Evolutionary conservation across 2,329 filamentous ascomycete species (phyloP), one percentile per base, ranked within the genome.

Genomic region (Macrophomina tecta): DNA sequence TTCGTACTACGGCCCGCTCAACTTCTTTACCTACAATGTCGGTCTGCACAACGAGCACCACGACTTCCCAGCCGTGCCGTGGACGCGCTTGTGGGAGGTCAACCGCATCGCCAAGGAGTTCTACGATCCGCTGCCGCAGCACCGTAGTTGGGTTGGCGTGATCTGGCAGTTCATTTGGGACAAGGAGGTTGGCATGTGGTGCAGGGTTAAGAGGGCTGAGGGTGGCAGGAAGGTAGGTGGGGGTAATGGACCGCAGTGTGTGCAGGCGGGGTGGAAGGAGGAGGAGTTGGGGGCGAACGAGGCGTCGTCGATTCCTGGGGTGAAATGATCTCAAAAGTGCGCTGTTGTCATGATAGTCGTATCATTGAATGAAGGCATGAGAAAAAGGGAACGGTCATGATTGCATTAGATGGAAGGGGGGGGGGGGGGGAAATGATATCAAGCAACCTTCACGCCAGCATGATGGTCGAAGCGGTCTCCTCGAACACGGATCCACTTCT

Each of bases 41-140:
- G 95, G 95, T 64, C 83, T 97, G 75, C 95, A 99, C 84, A 99
- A 99, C 78, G 95, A 99, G 84, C 95, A 99, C 81, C 95, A 99
- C 79, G 95, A 99, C 80, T 99, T 99, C 82, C 95, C 95, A 11
- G 95, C 95, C 56, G 88, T 99, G 55, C 94, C 95, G 0, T 99
- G 95, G 95, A 97, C 93, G 9, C 86, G 91, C 38, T 85, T 99
- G 46, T 91, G 90, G 65, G 85, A 85, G 75, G 83, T 99, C 64
- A 89, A 94, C 75, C 82, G 88, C 69, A 91, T 96, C 66, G 95
- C 95, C 1, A 86, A 86, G 70, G 95, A 98, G 80, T 99, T 97
- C 77, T 99, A 99, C 81, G 88, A 90, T 70, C 91, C 91, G 68
- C 82, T 99, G 71, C 95, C 95, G 9, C 87, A 86, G 70, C 94